Conservation (phyloP, 2,329 filamentous ascomycete genomes). For the Xylariaceae sp. region DNA sequence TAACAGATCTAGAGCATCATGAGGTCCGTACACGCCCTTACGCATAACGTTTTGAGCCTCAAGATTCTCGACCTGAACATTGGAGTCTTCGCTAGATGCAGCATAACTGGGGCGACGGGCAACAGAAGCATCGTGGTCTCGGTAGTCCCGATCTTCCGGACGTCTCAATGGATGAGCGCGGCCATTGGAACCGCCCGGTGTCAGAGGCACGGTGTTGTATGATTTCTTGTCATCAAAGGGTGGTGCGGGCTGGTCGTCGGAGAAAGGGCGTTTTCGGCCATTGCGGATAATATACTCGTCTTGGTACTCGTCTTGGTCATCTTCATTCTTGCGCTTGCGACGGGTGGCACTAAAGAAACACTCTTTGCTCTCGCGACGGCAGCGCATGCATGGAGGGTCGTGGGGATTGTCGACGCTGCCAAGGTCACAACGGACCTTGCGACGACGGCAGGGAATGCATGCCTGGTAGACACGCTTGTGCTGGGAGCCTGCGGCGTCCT, state of each 20-base stretch:
- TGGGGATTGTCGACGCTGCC: slow-evolving; percentile 87
- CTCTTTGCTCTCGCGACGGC: slow-evolving; percentile 89
- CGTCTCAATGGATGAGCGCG: slow-evolving; percentile 63
- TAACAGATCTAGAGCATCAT: slow-evolving; percentile 86
- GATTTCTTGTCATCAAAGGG: slow-evolving; percentile 39
- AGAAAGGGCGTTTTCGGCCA: slow-evolving; percentile 63
- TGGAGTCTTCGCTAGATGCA: slow-evolving; percentile 48
- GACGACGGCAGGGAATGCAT: slow-evolving; percentile 58
- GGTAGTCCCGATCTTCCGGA: slow-evolving; percentile 43
- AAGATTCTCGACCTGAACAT: slow-evolving; percentile 60
- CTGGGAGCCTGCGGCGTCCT: slow-evolving; percentile 29
- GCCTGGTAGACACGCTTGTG: slow-evolving; percentile 63
- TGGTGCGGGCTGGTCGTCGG: slow-evolving; percentile 42
- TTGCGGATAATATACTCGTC: slow-evolving; percentile 70
- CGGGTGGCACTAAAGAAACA: slow-evolving; percentile 96
- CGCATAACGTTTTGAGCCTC: slow-evolving; percentile 64
- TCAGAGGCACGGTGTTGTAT: slow-evolving; percentile 56
- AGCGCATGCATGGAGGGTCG: slow-evolving; percentile 90
- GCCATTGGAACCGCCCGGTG: slow-evolving; percentile 63
- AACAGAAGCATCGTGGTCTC: slow-evolving; percentile 31
- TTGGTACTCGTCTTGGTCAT: slow-evolving; percentile 54
- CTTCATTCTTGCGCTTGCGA: slow-evolving; percentile 77
- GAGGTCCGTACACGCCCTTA: slow-evolving; percentile 78
- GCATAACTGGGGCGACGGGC: slow-evolving; percentile 29
- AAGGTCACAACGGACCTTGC: slow-evolving; percentile 60